These are phyloP conservation scores for Gilbertella persicaria DNA, from an alignment of 371 early-diverging fungal species.

Conservation along the genomic window DNA sequence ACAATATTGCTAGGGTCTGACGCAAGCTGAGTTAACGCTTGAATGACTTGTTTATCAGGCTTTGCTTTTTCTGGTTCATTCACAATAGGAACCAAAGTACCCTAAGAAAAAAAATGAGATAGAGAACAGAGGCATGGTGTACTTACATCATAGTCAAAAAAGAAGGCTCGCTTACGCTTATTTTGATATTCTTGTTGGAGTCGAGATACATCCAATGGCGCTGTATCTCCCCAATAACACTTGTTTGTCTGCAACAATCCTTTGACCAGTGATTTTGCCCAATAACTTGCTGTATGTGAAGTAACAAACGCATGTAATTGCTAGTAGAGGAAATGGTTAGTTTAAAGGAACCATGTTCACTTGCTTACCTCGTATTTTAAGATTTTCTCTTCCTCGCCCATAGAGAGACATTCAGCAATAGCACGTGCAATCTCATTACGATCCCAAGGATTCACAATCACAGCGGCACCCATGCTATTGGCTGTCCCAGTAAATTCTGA, in stretches of 20 bases:
- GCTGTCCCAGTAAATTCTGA: slow-evolving; percentile 98
- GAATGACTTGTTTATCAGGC: slow-evolving; percentile 65
- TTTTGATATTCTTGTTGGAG: slow-evolving; percentile 50
- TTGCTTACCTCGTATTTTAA: slow-evolving; percentile 68
- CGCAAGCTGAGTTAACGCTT: slow-evolving; percentile 59
- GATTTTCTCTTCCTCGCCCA: slow-evolving; percentile 79
- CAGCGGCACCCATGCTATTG: slow-evolving; percentile 82
- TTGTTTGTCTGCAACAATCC: slow-evolving; percentile 45
- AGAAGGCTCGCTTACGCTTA: slow-evolving; percentile 66
- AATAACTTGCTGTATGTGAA: slow-evolving; percentile 87
- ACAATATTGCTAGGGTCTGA: slow-evolving; percentile 80
- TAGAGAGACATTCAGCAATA: slow-evolving; percentile 84
- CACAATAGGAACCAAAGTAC: slow-evolving; percentile 79
- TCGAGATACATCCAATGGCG: slow-evolving; percentile 56
- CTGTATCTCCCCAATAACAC: slow-evolving; percentile 58
- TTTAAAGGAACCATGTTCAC: slow-evolving; percentile 55
- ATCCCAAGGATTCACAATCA: slow-evolving; percentile 98
- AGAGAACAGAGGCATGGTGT: not conserved
- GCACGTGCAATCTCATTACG: slow-evolving; percentile 88
- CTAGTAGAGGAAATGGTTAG: slow-evolving; percentile 70
- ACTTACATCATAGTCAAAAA: slow-evolving; percentile 88
- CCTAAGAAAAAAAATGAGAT: slow-evolving; percentile 49
- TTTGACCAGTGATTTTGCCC: slow-evolving; percentile 85
- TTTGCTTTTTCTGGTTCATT: slow-evolving; percentile 69
- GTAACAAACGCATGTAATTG: slow-evolving; percentile 84